Base-by-base conservation (phyloP, 805 yeast species). In the Wickerhamiella nectarea region DNA sequence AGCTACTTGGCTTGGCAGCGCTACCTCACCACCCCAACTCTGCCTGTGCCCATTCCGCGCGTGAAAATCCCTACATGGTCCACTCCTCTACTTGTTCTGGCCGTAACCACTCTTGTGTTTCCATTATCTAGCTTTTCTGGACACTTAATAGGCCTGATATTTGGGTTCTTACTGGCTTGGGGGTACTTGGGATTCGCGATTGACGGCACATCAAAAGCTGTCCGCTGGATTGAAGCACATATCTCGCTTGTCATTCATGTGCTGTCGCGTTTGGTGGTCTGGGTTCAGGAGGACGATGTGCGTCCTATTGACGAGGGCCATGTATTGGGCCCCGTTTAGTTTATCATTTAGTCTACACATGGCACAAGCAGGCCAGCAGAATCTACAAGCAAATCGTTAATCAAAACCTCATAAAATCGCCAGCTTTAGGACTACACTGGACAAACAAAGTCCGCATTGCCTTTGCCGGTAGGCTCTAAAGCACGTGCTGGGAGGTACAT, bases 121-220 rank as follows among this genome's bases (percentile, higher is more conserved):
- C 46, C 93, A 1, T 70, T 73, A 7, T 71, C 84, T 3, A 76
- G 85, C 46, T 75, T 82, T 51, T 64, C 79, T 51, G 91, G 93
- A 25, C 94, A 84, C 58, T 63, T 75, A 45, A 69, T 80, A 33
- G 89, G 82, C 4, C 62, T 81, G 34, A 47, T 69, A 3, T 67
- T 78, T 10, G 95, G 95, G 8, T 80, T 71, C 57, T 68, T 55
- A 6, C 46, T 59, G 40, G 66, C 73, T 6, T 65, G 79, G 53
- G 84, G 78, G 11, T 68, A 72, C 50, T 64, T 84, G 45, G 67
- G 68, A 28, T 62, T 68, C 39, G 60, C 84, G 47, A 70, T 73
- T 37, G 68, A 69, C 36, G 93, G 91, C 11, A 70, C 79, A 36
- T 67, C 73, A 50, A 56, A 49, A 18, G 67, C 75, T 2, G 71